Base-by-base conservation (phyloP, 768 basidiomycete species). In the Albatrellus ellisii region DNA sequence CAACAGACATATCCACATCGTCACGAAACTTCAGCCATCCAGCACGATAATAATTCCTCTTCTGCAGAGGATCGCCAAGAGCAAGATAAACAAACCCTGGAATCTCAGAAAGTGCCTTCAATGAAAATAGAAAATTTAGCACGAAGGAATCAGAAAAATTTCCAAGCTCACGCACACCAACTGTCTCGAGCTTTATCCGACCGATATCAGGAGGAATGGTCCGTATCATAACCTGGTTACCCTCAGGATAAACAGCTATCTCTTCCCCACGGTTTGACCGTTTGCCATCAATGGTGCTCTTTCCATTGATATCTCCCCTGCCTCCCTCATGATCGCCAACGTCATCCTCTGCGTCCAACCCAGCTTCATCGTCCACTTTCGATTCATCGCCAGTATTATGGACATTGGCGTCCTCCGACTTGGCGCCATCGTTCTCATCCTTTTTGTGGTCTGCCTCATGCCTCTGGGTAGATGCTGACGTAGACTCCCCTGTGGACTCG, bases 181-280 rank as follows among this genome's bases (percentile, higher is more conserved):
- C 90, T 61, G 88, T 85, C 65, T 97, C 91, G 26, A 97, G 68
- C 54, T 88, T 90, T 37, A 82, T 64, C 26, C 91, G 78, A 24
- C 86, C 85, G 52, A 91, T 90, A 50, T 90, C 86, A 20, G 91
- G 90, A 36, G 90, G 90, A 49, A 95, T 90, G 14, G 89, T 91
- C 45, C 90, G 78, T 55, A 95, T 91, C 76, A 92, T 90, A 42
- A 95, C 79, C 55, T 95, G 83, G 52, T 86, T 87, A 18, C 84
- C 86, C 52, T 89, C 85, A 12, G 82, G 74, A 31, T 68, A 50
- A 3, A 62, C 57, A 43, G 75, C 73, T 44, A 73, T 59, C 55
- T 90, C 87, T 55, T 88, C 59, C 24, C 47, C 50, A 22, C 77
- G 73, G 51, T 70, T 75, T 44, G 52, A 59, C 35, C 68, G 69